These are phyloP conservation scores for Collybiopsis luxurians DNA, from an alignment of 768 basidiomycete genomes.

Conservation along the genomic window DNA sequence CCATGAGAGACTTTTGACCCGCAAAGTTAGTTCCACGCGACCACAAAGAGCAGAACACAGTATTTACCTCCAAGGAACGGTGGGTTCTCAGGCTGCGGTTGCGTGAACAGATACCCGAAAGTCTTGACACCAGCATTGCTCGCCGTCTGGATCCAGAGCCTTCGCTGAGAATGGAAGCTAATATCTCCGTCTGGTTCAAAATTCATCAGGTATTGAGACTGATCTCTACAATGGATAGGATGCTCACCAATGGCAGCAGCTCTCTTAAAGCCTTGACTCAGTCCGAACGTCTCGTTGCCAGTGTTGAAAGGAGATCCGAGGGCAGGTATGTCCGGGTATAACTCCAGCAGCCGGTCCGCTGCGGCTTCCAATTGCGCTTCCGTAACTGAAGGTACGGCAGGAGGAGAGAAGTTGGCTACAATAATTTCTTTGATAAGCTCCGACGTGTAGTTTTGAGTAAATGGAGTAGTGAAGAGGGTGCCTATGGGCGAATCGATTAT, in stretches of 20 bases:
- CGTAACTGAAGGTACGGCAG: constrained; percentile 16
- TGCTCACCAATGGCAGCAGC: constrained; percentile 16
- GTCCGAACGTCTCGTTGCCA: constrained; percentile 27
- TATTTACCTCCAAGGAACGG: constrained; percentile 12
- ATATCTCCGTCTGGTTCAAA: constrained; percentile 22
- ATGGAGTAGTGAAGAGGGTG: constrained; percentile 26
- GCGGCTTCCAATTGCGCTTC: constrained; percentile 12
- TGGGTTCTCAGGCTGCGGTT: constrained; percentile 12
- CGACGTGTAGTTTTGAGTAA: constrained; percentile 20
- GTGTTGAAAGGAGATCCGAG: constrained; percentile 30
- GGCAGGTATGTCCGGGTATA: constrained; percentile 28
- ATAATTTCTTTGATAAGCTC: constrained; percentile 16
- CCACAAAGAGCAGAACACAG: background rate
- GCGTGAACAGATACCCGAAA: constrained; percentile 12
- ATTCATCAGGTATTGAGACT: background rate
- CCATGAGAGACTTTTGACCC: constrained; percentile 25
- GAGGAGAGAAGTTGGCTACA: constrained; percentile 23
- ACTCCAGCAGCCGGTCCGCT: constrained; percentile 15
- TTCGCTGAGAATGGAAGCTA: constrained; percentile 18
- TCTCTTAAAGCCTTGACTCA: constrained; percentile 24
- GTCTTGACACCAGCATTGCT: constrained; percentile 3
- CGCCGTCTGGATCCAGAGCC: constrained; percentile 6
- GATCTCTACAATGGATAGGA: background rate
- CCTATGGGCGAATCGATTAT: constrained; percentile 18
- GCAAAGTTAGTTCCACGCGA: background rate